Evolutionary conservation across 2,329 filamentous ascomycete genomes (phyloP).

Genomic region (Colletotrichum truncatum): DNA sequence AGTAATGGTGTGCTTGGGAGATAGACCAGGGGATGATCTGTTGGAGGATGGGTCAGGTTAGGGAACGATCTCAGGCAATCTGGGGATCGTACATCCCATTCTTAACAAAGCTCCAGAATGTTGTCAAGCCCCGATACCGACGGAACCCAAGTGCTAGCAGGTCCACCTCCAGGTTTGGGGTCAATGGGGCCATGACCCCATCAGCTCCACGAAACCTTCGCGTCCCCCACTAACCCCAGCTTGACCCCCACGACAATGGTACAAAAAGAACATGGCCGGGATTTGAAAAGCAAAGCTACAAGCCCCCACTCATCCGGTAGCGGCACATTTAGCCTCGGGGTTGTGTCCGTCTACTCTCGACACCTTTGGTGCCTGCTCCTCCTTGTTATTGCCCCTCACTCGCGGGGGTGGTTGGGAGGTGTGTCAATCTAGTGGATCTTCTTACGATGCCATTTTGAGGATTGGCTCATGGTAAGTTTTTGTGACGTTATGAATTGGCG

Average conservation of each 20-base stretch:
- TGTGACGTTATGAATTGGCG: too few species aligned
- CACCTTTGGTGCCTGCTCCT: neutral
- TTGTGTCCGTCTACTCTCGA: slow-evolving; percentile 3
- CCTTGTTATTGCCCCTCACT: neutral
- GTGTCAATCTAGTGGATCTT: neutral
- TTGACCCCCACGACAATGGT: slow-evolving; percentile 12
- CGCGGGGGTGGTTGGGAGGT: neutral
- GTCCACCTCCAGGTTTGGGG: slow-evolving; percentile 3
- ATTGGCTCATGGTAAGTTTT: too few species aligned
- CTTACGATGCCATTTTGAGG: neutral
- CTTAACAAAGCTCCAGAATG: slow-evolving; percentile 5
- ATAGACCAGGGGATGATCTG: neutral
- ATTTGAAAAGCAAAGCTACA: neutral
- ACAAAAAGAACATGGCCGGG: neutral
- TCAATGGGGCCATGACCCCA: neutral
- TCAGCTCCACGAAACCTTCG: neutral
- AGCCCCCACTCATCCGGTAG: neutral
- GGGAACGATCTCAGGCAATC: neutral
- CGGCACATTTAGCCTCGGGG: neutral
- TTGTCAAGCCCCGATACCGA: neutral
- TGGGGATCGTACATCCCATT: slow-evolving; percentile 2
- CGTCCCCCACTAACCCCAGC: neutral
- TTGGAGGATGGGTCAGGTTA: neutral
- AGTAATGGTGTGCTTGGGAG: neutral
- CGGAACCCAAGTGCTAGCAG: neutral